A percentile compares a stretch with the other conserved stretches of the same genome.
phyloP scores from a whole-genome alignment of 2,329 filamentous ascomycete genomes.

The Alternaria brassicicola region DNA sequence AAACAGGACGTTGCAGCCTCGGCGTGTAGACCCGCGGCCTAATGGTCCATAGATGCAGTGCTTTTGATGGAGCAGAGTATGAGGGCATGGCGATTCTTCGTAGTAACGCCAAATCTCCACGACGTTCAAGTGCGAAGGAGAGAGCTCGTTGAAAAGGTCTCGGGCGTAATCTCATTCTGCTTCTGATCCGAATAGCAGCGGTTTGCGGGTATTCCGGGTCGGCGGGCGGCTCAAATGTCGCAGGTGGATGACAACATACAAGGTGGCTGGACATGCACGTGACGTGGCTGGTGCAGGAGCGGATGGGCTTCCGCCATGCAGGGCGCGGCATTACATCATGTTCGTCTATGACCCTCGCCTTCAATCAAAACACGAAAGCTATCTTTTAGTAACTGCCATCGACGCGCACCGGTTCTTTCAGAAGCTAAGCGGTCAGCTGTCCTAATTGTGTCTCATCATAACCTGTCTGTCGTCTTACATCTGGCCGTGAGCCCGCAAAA shows the following conservation, averaged over 20 bases:
- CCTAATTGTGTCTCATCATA: slow-evolving; percentile 1
- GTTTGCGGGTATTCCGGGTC: background rate
- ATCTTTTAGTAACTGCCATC: background rate
- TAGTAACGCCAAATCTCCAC: background rate
- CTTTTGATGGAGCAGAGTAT: background rate
- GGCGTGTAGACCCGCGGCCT: background rate
- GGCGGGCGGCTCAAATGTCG: background rate
- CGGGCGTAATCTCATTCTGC: background rate
- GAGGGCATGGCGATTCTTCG: background rate
- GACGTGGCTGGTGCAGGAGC: slow-evolving; percentile 2
- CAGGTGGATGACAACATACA: background rate
- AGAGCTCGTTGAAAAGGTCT: background rate
- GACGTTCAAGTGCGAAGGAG: background rate
- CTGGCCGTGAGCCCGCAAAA: background rate
- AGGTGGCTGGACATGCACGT: slow-evolving; percentile 4
- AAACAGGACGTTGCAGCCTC: background rate
- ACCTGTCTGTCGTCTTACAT: slow-evolving; percentile 1
- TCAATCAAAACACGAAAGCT: background rate
- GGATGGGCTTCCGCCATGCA: background rate
- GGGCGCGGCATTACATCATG: slow-evolving; percentile 8
- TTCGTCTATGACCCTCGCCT: background rate
- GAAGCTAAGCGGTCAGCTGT: slow-evolving; percentile 15
- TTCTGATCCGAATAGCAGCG: background rate
- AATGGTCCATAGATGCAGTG: background rate
- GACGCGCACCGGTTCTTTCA: slow-evolving; percentile 11